A percentile compares a stretch with the other conserved stretches of the same genome.
These are phyloP conservation scores for Lindgomyces ingoldianus DNA, from an alignment of 495 filamentous ascomycete genomes.

Conservation along the genomic window DNA sequence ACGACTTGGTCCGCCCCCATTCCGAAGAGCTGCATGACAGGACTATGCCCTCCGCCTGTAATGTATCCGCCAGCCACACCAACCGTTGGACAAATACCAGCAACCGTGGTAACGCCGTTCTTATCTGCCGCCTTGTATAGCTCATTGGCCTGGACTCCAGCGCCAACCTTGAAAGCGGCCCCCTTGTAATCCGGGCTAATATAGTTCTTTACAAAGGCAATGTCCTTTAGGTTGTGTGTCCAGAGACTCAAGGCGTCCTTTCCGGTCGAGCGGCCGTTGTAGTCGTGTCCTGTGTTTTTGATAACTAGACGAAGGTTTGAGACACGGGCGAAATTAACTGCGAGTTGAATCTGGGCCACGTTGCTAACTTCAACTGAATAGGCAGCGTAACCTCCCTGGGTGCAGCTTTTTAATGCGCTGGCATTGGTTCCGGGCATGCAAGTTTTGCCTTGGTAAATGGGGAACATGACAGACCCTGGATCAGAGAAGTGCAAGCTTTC, in stretches of 20 bases:
- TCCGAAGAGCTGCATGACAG: slow-evolving; percentile 13
- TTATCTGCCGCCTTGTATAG: slow-evolving; percentile 11
- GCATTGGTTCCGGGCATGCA: slow-evolving; percentile 9
- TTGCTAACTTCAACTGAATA: slow-evolving; percentile 61
- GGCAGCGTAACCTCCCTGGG: slow-evolving; percentile 57
- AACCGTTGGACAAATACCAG: slow-evolving; percentile 32
- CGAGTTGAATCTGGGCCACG: slow-evolving; percentile 58
- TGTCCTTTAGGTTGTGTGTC: slow-evolving; percentile 29
- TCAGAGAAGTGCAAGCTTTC: background rate
- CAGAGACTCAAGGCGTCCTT: slow-evolving; percentile 25
- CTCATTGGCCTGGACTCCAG: slow-evolving; percentile 14
- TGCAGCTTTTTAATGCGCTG: slow-evolving; percentile 44
- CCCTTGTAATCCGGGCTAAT: slow-evolving; percentile 5
- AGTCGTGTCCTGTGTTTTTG: slow-evolving; percentile 68
- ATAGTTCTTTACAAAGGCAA: slow-evolving; percentile 13
- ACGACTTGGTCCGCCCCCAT: slow-evolving; percentile 30
- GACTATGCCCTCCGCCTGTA: slow-evolving; percentile 27
- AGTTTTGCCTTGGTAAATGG: slow-evolving; percentile 22
- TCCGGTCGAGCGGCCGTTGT: slow-evolving; percentile 2
- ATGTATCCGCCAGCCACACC: slow-evolving; percentile 28
- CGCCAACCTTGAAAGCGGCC: slow-evolving; percentile 16
- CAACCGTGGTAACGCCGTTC: slow-evolving; percentile 21
- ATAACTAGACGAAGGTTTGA: slow-evolving; percentile 60
- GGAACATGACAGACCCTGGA: slow-evolving; percentile 20
- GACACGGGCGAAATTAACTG: slow-evolving; percentile 64